Evolutionary conservation across 495 filamentous ascomycete genomes (phyloP).

Genomic region (Xylaria cubensis): DNA sequence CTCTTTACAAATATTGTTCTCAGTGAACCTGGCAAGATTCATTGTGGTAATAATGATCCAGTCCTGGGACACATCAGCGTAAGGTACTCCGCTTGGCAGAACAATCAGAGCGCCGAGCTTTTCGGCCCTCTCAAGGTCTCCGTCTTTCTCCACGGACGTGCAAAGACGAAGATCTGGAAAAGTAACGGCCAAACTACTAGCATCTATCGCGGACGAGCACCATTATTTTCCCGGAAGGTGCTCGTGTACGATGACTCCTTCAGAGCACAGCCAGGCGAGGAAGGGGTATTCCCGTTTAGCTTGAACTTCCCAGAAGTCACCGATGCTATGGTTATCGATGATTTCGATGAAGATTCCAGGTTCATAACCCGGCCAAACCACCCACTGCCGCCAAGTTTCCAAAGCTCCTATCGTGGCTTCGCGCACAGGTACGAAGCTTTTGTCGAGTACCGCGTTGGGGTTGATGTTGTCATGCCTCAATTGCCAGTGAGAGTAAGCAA

Average conservation of each 20-base stretch:
- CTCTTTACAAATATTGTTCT: constrained; percentile 13
- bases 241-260: constrained; percentile 23
- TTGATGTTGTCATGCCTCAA: constrained; percentile 17
- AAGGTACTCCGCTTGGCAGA: neutral
- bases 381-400: constrained; percentile 24
- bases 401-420: constrained; percentile 12
- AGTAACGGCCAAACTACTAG: constrained; percentile 6
- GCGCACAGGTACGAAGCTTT: constrained; percentile 15
- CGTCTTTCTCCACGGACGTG: constrained; percentile 23
- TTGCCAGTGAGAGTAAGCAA: constrained; percentile 4
- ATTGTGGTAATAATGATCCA: constrained; percentile 15
- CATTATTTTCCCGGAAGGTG: constrained; percentile 1
- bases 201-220: constrained; percentile 24
- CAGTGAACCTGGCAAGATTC: constrained; percentile 20
- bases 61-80: constrained; percentile 18
- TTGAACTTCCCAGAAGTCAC: constrained; percentile 18
- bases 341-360: neutral
- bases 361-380: neutral
- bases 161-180: constrained; percentile 26
- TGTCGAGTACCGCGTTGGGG: constrained; percentile 30
- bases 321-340: neutral
- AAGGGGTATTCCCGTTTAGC: neutral
- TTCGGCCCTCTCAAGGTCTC: constrained; percentile 22
- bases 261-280: constrained; percentile 7
- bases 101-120: constrained; percentile 13